Conservation (phyloP, 345 rosid genomes). For the Salix suchowensis region DNA sequence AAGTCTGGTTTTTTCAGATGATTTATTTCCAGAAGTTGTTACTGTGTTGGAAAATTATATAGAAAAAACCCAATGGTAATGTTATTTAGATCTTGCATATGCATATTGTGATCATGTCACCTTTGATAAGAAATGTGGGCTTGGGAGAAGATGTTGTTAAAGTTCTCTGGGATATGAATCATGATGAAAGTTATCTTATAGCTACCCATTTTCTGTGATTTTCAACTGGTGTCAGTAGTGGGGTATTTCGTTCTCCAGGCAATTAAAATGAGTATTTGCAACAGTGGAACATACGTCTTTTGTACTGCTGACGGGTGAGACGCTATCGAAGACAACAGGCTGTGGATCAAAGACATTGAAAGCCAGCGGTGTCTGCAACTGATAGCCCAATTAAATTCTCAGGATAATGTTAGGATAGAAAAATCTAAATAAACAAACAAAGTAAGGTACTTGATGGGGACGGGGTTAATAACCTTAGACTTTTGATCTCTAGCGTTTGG, state of each 20-base stretch:
- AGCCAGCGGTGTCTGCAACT: constrained; percentile 62
- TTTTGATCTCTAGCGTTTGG: constrained; percentile 38
- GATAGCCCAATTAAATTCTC: not conserved
- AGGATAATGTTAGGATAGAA: not conserved
- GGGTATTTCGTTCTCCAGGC: not conserved
- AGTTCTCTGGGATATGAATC: not conserved
- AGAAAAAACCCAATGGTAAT: not conserved
- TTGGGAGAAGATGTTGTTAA: not conserved
- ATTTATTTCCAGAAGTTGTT: not conserved
- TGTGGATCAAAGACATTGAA: constrained; percentile 67
- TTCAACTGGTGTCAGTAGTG: not conserved
- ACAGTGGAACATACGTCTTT: constrained; percentile 57
- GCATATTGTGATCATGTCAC: not conserved
- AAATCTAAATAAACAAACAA: not conserved
- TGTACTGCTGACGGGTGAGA: constrained; percentile 33
- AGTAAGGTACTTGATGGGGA: not conserved
- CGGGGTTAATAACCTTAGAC: constrained; percentile 41
- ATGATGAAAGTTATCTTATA: not conserved
- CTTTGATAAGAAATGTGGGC: not conserved
- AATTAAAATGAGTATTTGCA: not conserved
- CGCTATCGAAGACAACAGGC: constrained; percentile 37
- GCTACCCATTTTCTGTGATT: not conserved
- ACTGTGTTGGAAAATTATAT: not conserved
- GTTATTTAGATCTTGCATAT: not conserved
- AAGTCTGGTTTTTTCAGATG: not conserved